A percentile compares a stretch with the other conserved stretches of the same genome.
phyloP scores from a whole-genome alignment of 306 rosid species.

The Glycine soja region DNA sequence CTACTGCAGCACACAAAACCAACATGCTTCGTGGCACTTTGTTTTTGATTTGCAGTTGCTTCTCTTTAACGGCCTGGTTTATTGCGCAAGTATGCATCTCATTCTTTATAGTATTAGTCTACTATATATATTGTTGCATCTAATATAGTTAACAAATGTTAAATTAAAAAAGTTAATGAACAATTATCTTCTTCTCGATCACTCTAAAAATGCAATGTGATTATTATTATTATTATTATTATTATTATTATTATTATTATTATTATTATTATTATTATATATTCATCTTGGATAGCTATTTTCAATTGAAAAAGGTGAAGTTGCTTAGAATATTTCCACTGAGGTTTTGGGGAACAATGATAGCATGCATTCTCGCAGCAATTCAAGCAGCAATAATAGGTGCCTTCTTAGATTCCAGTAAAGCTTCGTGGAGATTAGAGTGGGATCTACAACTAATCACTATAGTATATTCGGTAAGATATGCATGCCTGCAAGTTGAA shows the following conservation, averaged over 20 bases:
- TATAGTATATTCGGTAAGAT: conserved; percentile 68
- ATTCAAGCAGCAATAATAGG: conserved; percentile 65
- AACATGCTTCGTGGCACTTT: conserved; percentile 64
- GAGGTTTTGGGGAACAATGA: conserved; percentile 63
- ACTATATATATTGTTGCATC: too few relatives aligned
- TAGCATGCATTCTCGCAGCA: conserved; percentile 64
- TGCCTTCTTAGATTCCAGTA: conserved; percentile 46
- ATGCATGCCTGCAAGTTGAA: not conserved
- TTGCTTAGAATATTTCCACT: conserved; percentile 59
- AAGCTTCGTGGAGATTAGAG: conserved; percentile 60
- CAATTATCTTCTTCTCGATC: too few relatives aligned
- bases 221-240: too few relatives aligned
- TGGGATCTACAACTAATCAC: conserved; percentile 71
- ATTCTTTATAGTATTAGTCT: too few relatives aligned
- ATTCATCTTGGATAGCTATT: not conserved
- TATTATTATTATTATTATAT: not conserved
- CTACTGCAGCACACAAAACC: conserved; percentile 23
- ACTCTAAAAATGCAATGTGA: not conserved
- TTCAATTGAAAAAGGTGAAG: conserved; percentile 55
- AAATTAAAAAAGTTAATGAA: too few relatives aligned
- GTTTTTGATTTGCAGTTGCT: conserved; percentile 57
- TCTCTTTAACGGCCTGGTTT: conserved; percentile 62
- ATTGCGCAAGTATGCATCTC: conserved; percentile 58
- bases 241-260: not conserved
- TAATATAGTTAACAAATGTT: too few relatives aligned